These are phyloP conservation scores for Kwoniella heveanensis DNA, from an alignment of 768 basidiomycete species.

Conservation along the genomic window DNA sequence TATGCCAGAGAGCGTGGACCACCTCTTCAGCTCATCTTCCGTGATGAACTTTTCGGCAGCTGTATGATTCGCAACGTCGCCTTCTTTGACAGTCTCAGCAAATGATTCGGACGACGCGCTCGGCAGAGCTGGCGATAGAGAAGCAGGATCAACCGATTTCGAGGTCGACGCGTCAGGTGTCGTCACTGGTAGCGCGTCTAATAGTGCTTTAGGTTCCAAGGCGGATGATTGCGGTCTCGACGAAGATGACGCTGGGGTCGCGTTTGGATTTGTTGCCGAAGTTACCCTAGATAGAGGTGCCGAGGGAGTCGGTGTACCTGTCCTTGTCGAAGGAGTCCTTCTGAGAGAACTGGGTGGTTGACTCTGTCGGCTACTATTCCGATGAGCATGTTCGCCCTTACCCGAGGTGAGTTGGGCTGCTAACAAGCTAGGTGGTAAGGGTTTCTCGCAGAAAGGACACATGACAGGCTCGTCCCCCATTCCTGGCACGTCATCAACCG, in stretches of 20 bases:
- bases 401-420: slow-evolving; percentile 21
- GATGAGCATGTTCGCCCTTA: slow-evolving; percentile 14
- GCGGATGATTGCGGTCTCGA: background rate
- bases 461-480: slow-evolving; percentile 51
- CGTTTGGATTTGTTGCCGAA: slow-evolving; percentile 4
- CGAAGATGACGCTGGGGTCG: background rate
- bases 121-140: slow-evolving; percentile 1
- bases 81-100: slow-evolving; percentile 23
- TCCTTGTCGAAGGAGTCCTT: slow-evolving; percentile 12
- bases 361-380: background rate
- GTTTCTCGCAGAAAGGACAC: slow-evolving; percentile 51
- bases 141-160: background rate
- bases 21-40: slow-evolving; percentile 34
- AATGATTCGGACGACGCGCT: slow-evolving; percentile 24
- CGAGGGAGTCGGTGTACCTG: slow-evolving; percentile 7
- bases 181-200: slow-evolving; percentile 23
- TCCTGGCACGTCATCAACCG: slow-evolving; percentile 34
- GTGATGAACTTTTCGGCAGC: slow-evolving; percentile 33
- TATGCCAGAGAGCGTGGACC: slow-evolving; percentile 41
- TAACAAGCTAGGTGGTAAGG: slow-evolving; percentile 43
- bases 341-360: slow-evolving; percentile 5
- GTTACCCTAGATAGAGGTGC: slow-evolving; percentile 14
- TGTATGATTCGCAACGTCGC: slow-evolving; percentile 34
- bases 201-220: slow-evolving; percentile 3
- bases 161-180: slow-evolving; percentile 8